Evolutionary conservation across 2,329 filamentous ascomycete genomes (phyloP), one percentile per base, ranked within the genome.

Genomic region (Fusarium cicatricum): DNA sequence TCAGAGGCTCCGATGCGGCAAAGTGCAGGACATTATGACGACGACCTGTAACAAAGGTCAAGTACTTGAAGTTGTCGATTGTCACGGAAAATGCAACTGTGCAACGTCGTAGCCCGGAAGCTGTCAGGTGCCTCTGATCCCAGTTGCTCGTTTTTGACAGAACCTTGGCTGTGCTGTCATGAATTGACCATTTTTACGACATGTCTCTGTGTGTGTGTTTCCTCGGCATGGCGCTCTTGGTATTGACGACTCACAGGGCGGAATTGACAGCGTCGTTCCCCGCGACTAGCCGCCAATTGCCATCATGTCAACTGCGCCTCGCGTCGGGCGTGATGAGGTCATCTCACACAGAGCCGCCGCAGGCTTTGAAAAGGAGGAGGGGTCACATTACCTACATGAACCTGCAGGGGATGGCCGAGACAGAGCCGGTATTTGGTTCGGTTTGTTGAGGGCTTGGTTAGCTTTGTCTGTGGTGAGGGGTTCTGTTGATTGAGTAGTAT

Each of bases 221-320:
- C n/a, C 45, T 60, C 56, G 58, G 57, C 52, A 28, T 43, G 16
- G 6, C 5, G 14, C 33, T 37, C 31, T 45, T 48, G 21, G 29
- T 47, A 21, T 40, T 32, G 14, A 6, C 29, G 12, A 11, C 33
- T 36, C 7, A 16, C 15, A 39, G 40, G 40, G 65, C 65, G 65
- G 65, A 68, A 68, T 66, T 66, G 33, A 5, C 3, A 21, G 28
- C 28, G 42, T 52, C 56, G n/a, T 56, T 45, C 40, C 15, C 62
- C 62, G 66, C 29, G 37, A 14, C 46, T 68, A 69, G 62, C 66
- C 66, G 66, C 52, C 62, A 62, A 63, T 67, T 69, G 57, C 66
- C 66, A 50, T 60, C 9, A 4, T 26, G 4, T 21, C 7, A 21
- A 52, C 37, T 29, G 36, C 54, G 17, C 38, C 21, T 16, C 16